Evolutionary conservation across 306 rosid species (phyloP).

Genomic region (Potentilla sterilis): DNA sequence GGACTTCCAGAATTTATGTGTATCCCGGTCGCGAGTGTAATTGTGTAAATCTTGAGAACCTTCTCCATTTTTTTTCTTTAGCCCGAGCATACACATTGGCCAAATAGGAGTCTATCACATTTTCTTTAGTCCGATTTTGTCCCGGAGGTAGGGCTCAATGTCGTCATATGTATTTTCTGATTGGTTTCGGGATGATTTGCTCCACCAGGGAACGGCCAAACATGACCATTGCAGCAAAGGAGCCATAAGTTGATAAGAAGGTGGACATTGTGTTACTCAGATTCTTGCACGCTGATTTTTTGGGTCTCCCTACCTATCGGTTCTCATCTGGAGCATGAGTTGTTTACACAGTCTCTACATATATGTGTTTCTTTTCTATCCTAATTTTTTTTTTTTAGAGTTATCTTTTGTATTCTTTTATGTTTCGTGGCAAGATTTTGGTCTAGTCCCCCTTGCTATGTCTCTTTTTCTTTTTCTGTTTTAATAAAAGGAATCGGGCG

Average conservation of each 20-base stretch:
- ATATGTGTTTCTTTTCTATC: too few species aligned
- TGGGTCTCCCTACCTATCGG: too few species aligned
- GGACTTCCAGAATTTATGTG: not conserved
- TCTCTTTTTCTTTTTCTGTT: too few species aligned
- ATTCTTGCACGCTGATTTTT: too few species aligned
- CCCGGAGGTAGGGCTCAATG: conserved; percentile 31
- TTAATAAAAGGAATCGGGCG: too few species aligned
- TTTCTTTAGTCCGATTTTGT: conserved; percentile 17
- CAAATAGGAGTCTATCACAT: conserved; percentile 27
- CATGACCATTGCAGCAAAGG: conserved; percentile 34
- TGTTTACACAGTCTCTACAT: too few species aligned
- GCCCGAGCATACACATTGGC: conserved; percentile 25
- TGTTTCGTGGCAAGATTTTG: too few species aligned
- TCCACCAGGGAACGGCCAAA: conserved; percentile 31
- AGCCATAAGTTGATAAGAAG: conserved; percentile 37
- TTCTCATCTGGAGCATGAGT: too few species aligned
- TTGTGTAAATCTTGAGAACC: conserved; percentile 15
- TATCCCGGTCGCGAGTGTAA: conserved; percentile 18
- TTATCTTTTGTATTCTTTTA: too few species aligned
- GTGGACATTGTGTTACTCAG: too few species aligned
- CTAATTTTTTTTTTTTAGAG: too few species aligned
- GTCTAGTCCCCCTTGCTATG: too few species aligned
- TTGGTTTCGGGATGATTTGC: conserved; percentile 29
- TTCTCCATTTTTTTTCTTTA: not conserved
- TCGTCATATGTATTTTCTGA: conserved; percentile 27